Evolutionary conservation across 441 rosid genomes (phyloP).

Genomic region (Adansonia gregorii): DNA sequence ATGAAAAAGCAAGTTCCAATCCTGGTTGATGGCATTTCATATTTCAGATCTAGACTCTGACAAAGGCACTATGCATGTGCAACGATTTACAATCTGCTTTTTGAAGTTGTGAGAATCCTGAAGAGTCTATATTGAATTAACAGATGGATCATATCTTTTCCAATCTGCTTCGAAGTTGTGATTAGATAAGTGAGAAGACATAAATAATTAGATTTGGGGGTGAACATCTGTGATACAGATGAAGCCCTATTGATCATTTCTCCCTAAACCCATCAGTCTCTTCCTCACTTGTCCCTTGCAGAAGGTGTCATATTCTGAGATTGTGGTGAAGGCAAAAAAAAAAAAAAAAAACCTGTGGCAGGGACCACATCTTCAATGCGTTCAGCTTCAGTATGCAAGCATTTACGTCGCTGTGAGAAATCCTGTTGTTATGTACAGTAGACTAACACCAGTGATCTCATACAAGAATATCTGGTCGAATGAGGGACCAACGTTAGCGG

Average conservation of each 20-base stretch:
- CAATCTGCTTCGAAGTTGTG: background rate
- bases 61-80: background rate
- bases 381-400: conserved; percentile 45
- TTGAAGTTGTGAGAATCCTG: background rate
- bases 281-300: conserved; percentile 47
- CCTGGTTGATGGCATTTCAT: background rate
- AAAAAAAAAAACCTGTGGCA: conserved; percentile 26
- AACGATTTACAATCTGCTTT: background rate
- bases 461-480: background rate
- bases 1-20: background rate
- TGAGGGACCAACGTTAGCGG: background rate
- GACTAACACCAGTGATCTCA: conserved; percentile 1
- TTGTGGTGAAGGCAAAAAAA: conserved; percentile 55
- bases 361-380: conserved; percentile 36
- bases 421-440: conserved; percentile 53
- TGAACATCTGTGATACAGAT: background rate
- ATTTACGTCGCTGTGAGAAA: conserved; percentile 44
- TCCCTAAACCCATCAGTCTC: conserved; percentile 45
- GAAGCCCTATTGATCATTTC: conserved; percentile 10
- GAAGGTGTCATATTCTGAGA: conserved; percentile 60
- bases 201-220: background rate
- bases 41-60: conserved; percentile 5
- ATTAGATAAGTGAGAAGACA: background rate
- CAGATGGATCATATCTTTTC: background rate
- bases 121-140: background rate